Evolutionary conservation across 257 asterid species (phyloP).

Genomic region (Lycium barbarum): DNA sequence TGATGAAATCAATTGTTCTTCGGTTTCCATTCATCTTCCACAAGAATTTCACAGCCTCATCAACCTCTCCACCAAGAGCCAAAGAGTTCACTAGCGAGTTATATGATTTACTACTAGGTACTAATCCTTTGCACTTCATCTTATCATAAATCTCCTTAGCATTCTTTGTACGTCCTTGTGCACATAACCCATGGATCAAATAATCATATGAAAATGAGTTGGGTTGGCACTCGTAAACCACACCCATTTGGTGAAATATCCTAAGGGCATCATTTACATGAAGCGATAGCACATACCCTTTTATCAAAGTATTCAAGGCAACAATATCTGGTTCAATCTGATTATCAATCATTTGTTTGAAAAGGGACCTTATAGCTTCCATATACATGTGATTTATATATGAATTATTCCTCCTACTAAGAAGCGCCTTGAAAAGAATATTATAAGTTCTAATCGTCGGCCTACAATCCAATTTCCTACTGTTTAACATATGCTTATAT

Average conservation of each 20-base stretch:
- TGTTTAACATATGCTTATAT: slow-evolving; percentile 70
- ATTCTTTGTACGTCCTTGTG: slow-evolving; percentile 80
- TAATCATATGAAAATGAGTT: slow-evolving; percentile 77
- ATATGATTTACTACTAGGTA: slow-evolving; percentile 84
- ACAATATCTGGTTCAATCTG: slow-evolving; percentile 85
- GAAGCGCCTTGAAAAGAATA: slow-evolving; percentile 68
- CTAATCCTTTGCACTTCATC: slow-evolving; percentile 75
- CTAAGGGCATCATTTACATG: slow-evolving; percentile 94
- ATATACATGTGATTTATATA: slow-evolving; percentile 78
- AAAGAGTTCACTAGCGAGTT: slow-evolving; percentile 82
- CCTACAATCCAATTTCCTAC: slow-evolving; percentile 76
- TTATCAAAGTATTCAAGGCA: slow-evolving; percentile 84
- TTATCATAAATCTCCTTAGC: slow-evolving; percentile 73
- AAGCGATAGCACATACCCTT: slow-evolving; percentile 90
- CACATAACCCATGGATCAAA: slow-evolving; percentile 89
- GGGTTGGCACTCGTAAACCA: slow-evolving; percentile 71
- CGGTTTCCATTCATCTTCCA: slow-evolving; percentile 74
- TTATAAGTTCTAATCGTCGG: slow-evolving; percentile 80
- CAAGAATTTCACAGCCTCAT: slow-evolving; percentile 77
- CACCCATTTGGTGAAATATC: slow-evolving; percentile 88
- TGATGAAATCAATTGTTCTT: slow-evolving; percentile 68
- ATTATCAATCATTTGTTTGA: slow-evolving; percentile 87
- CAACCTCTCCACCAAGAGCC: slow-evolving; percentile 83
- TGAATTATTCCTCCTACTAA: slow-evolving; percentile 77
- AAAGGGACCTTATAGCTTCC: slow-evolving; percentile 74